A percentile compares a stretch with the other conserved stretches of the same genome.
phyloP scores from a whole-genome alignment of 2,329 filamentous ascomycete species.

The Stagonosporopsis rhizophila region DNA sequence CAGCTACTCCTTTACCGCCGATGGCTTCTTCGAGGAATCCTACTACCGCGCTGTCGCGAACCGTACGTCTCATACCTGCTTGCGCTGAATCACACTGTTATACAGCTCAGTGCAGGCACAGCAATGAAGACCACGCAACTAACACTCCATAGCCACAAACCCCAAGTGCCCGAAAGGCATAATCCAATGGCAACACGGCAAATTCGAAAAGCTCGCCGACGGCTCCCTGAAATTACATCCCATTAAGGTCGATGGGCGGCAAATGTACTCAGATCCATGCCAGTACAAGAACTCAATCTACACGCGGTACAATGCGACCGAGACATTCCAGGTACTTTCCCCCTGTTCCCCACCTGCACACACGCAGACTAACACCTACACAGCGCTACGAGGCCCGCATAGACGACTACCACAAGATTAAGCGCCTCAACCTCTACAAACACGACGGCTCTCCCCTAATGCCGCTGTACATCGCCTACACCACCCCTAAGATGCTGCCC shows the following conservation, averaged over 20 bases:
- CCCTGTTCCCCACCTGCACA: background rate
- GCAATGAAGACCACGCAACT: conserved; percentile 19
- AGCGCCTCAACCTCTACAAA: conserved; percentile 68
- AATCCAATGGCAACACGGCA: conserved; percentile 78
- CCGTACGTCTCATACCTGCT: conserved; percentile 57
- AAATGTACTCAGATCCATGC: conserved; percentile 71
- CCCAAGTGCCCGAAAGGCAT: conserved; percentile 69
- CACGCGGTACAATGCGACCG: conserved; percentile 71
- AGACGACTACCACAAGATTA: conserved; percentile 68
- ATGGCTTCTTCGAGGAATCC: conserved; percentile 73
- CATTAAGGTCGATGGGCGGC: conserved; percentile 70
- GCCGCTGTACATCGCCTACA: conserved; percentile 71
- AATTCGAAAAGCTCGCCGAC: conserved; percentile 62
- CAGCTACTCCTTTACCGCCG: conserved; percentile 74
- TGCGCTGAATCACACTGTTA: background rate
- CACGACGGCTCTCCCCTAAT: conserved; percentile 71
- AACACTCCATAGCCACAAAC: conserved; percentile 57
- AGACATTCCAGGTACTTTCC: conserved; percentile 64
- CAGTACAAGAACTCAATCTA: conserved; percentile 62
- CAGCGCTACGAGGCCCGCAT: conserved; percentile 56
- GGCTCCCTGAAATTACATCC: conserved; percentile 67
- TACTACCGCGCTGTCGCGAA: conserved; percentile 74
- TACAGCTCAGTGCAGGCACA: background rate
- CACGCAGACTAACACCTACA: background rate
- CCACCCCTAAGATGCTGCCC: conserved; percentile 72